Evolutionary conservation across 139 green algal genomes (phyloP).

Genomic region (Tetradesmus obliquus): DNA sequence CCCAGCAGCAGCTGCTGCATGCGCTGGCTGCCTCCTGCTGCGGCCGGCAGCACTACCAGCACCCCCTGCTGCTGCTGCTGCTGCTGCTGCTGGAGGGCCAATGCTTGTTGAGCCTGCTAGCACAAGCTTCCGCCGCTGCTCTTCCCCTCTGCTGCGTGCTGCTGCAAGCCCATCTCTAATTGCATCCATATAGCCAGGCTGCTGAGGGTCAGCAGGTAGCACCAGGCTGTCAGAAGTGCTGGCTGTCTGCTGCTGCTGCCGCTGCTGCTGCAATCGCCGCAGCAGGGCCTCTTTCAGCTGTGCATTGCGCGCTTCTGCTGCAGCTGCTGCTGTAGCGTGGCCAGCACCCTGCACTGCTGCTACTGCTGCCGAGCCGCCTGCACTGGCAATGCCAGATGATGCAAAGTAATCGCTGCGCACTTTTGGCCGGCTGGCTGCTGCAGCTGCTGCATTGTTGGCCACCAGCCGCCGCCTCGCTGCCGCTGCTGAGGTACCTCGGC

Average conservation of each 20-base stretch:
- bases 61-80: not conserved
- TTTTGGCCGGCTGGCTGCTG: not conserved
- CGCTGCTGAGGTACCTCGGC: not conserved
- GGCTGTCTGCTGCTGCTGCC: not conserved
- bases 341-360: not conserved
- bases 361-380: not conserved
- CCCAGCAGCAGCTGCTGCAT: not conserved
- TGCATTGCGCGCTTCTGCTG: not conserved
- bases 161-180: slow-evolving; percentile 9
- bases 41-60: not conserved
- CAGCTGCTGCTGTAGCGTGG: not conserved
- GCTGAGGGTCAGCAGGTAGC: not conserved
- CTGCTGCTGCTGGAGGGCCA: not conserved
- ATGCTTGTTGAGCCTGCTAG: not conserved
- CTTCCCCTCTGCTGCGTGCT: slow-evolving; percentile 18
- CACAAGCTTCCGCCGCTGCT: not conserved
- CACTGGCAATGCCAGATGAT: not conserved
- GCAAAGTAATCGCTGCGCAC: slow-evolving; percentile 9
- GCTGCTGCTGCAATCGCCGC: slow-evolving; percentile 14
- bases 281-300: not conserved
- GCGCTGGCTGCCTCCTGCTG: not conserved
- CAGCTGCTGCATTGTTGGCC: not conserved
- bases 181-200: slow-evolving; percentile 16
- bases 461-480: not conserved
- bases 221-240: not conserved